Evolutionary conservation across 352 stramenopile genomes (phyloP).

Genomic region (Phytophthora constricta): DNA sequence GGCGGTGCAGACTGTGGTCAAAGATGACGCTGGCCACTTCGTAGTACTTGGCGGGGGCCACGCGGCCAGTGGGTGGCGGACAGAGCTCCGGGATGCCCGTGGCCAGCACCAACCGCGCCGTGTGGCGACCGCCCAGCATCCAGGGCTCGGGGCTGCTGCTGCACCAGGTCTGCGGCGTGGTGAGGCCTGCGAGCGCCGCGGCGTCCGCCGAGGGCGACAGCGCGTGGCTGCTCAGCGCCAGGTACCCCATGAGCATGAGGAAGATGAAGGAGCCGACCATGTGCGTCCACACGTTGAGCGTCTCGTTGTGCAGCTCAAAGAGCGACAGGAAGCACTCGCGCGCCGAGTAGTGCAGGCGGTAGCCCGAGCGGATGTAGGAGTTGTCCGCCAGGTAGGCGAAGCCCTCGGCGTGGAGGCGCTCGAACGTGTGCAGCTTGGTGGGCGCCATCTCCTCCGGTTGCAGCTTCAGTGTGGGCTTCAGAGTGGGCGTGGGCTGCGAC

Average conservation of each 20-base stretch:
- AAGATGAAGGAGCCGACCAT: conserved; percentile 89
- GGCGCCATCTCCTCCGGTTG: background rate
- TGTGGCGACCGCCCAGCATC: conserved; percentile 58
- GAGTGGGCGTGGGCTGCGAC: background rate
- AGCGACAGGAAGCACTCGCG: conserved; percentile 80
- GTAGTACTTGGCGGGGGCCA: conserved; percentile 60
- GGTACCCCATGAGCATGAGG: conserved; percentile 75
- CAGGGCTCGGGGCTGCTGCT: conserved; percentile 33
- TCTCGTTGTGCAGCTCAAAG: conserved; percentile 91
- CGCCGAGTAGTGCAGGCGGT: conserved; percentile 85
- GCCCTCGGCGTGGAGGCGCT: conserved; percentile 78
- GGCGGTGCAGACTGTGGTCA: conserved; percentile 85
- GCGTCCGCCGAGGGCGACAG: conserved; percentile 30
- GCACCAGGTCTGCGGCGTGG: conserved; percentile 41
- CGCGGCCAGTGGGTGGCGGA: conserved; percentile 30
- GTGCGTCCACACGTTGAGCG: conserved; percentile 90
- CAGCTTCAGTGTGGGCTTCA: no score
- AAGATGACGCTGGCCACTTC: conserved; percentile 83
- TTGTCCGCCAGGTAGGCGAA: conserved; percentile 87
- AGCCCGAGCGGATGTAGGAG: conserved; percentile 88
- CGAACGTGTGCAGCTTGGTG: conserved; percentile 69
- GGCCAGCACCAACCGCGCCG: conserved; percentile 52
- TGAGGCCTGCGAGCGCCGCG: conserved; percentile 17
- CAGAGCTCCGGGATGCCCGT: conserved; percentile 52
- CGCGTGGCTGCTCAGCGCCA: conserved; percentile 62